Evolutionary conservation across 2,329 filamentous ascomycete genomes (phyloP).

Genomic region (Monilinia fructicola): DNA sequence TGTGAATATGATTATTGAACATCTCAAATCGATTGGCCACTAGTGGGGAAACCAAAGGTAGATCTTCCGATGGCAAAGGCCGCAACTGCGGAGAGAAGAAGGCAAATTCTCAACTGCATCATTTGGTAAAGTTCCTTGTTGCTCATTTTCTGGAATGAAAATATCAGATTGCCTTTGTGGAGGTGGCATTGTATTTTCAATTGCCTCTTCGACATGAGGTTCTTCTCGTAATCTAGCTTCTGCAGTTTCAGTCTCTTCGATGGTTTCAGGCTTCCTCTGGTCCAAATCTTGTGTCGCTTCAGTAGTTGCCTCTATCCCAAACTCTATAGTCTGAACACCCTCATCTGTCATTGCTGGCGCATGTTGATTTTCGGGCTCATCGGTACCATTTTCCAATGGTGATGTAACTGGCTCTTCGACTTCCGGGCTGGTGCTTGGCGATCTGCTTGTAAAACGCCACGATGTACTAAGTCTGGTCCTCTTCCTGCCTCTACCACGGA

Average conservation of each 20-base stretch:
- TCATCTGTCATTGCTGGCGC: conserved; percentile 43
- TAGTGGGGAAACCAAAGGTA: conserved; percentile 37
- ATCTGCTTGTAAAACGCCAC: conserved; percentile 74
- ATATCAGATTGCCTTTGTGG: conserved; percentile 1
- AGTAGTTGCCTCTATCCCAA: conserved; percentile 36
- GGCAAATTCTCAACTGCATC: conserved; percentile 26
- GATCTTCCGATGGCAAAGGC: conserved; percentile 34
- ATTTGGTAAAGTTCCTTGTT: not conserved
- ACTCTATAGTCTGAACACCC: conserved; percentile 45
- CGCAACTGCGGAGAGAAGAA: conserved; percentile 32
- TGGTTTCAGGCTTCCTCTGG: not conserved
- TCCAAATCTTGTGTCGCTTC: not conserved
- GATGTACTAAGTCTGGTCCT: conserved; percentile 63
- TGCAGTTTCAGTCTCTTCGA: not conserved
- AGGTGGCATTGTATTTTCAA: conserved; percentile 7
- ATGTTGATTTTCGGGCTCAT: conserved; percentile 28
- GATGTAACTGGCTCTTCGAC: conserved; percentile 29
- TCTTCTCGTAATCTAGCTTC: not conserved
- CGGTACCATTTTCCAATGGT: conserved; percentile 17
- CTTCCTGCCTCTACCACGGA: conserved; percentile 64
- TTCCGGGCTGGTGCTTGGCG: conserved; percentile 62
- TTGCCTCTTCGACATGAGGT: not conserved
- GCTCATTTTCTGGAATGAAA: not conserved
- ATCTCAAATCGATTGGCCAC: conserved; percentile 25
- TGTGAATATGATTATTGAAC: conserved; percentile 13